Base-by-base conservation (phyloP, 768 basidiomycete genomes). In the Mycena floridula region DNA sequence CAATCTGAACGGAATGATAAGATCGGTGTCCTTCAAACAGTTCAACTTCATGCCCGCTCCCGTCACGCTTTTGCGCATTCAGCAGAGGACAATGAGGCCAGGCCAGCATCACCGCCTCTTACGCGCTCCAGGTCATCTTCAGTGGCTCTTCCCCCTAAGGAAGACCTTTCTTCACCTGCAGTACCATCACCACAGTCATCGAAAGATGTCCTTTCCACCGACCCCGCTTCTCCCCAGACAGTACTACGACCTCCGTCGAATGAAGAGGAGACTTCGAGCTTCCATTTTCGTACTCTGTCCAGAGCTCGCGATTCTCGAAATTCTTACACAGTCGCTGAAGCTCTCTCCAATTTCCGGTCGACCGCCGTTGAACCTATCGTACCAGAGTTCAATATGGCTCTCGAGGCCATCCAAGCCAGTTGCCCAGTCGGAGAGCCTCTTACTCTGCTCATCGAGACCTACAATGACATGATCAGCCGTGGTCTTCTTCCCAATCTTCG, bases 391-490 rank as follows among this genome's bases (percentile, higher is more conserved):
- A 89, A 89, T 53, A 58, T 67, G 25, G 81, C 81, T 5, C 62
- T 92, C 18, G 56, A 68, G 1, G 79, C 77, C 0, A 61, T 91
- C 3, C 54, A 68, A 27, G 55, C 61, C 25, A 65, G 72, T 41
- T 72, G 82, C 51, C 36, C 44, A 15, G 45, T 57, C 8, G 80
- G 80, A 7, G 75, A 77, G 49, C 76, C 80, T 5, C 69, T 89
- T 24, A 61, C 70, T 0, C 56, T 72, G 32, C 62, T 90, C 27
- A 59, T 86, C 43, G 75, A 81, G 40, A 72, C 81, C 2, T 94
- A 93, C 65, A 77, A 88, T 50, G 69, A 78, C 39, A 79, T 94
- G 72, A 64, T 91, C 45, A 64, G 70, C 22, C 69, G 64, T 24
- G 74, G 77, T 15, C 58, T 92, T 4, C 54, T 74, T 0, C 90